Percentiles rank a stretch among this genome's conserved stretches.
These are phyloP conservation scores for Leersia perrieri DNA, from an alignment of 176 grass and related monocot genomes.

Conservation along the genomic window DNA sequence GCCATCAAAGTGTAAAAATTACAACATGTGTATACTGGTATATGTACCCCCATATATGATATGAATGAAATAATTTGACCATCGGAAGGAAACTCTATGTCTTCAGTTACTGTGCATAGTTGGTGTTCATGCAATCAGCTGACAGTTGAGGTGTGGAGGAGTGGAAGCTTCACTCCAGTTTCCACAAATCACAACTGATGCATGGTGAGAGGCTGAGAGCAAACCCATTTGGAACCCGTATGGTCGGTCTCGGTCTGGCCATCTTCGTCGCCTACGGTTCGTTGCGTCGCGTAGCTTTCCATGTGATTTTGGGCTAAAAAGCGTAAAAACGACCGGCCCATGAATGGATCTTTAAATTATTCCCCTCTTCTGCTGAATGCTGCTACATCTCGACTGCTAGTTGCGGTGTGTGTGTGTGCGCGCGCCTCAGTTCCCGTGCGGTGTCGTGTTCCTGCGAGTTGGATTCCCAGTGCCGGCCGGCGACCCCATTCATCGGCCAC, in stretches of 20 bases:
- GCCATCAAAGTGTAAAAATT: conserved; percentile 16
- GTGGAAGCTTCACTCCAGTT: background rate
- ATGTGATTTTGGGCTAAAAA: conserved; percentile 14
- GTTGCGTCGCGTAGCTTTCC: background rate
- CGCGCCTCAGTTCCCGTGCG: conserved; percentile 40
- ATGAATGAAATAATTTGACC: conserved; percentile 25
- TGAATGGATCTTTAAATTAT: background rate
- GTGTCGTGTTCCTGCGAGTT: conserved; percentile 41
- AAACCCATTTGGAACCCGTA: background rate
- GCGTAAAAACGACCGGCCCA: background rate
- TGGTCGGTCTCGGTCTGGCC: background rate
- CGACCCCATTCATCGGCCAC: conserved; percentile 20
- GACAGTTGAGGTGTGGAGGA: background rate
- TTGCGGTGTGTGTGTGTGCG: too few species aligned
- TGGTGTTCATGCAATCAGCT: background rate
- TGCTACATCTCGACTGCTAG: background rate
- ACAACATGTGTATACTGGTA: conserved; percentile 3
- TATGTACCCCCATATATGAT: background rate
- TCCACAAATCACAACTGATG: background rate
- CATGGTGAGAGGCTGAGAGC: background rate
- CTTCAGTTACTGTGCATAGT: background rate
- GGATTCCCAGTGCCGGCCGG: conserved; percentile 25
- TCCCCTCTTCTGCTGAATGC: background rate
- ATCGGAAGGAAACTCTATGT: background rate
- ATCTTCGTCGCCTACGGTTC: too few species aligned